Evolutionary conservation across 2,329 filamentous ascomycete species (phyloP), one percentile per base, ranked within the genome.

Genomic region (Alternaria rosae): DNA sequence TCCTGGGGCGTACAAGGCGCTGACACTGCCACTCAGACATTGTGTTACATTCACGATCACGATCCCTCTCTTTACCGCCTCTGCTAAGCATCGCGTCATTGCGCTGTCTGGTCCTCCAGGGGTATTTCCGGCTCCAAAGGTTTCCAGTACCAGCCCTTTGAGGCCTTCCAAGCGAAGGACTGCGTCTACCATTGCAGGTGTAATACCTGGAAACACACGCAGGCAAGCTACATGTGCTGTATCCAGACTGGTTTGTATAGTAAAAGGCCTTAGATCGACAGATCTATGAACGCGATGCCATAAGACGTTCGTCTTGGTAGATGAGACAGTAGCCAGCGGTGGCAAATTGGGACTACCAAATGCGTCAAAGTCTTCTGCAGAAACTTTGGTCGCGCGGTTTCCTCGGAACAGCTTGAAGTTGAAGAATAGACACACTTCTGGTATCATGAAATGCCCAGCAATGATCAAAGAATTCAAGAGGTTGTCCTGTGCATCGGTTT

Each of bases 361-460:
- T 7, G 93, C 94, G 59, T 92, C 89, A 76, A 96, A 97, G 56
- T 92, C 89, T 61, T 91, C 92, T 6, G 93, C 92, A 13, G 92
- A 94, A 30, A 96, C 88, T 79, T 97, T 97, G 65, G 92, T 95
- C 10, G 92, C 89, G 62, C 94, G 85, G 80, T 97, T 97, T 15
- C 94, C 94, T 25, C 94, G 89, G 81, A 94, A 96, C 20, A 97
- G 86, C 69, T 90, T 92, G 82, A 96, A 92, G 80, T 95, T 92
- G 85, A 97, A 97, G 83, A 96, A 97, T 35, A 97, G 85, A 76
- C 92, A 94, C 55, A 97, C 94, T 78, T 97, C 94, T 0, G 94
- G 93, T 60, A 97, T 92, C 82, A 93, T 91, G 76, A 97, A 97
- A 62, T 95, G 95, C 32, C 93, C 93, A 4, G 94, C 94, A 58